Conservation (phyloP, 1,284 basidiomycete species). For the Limonomyces culmigenus region DNA sequence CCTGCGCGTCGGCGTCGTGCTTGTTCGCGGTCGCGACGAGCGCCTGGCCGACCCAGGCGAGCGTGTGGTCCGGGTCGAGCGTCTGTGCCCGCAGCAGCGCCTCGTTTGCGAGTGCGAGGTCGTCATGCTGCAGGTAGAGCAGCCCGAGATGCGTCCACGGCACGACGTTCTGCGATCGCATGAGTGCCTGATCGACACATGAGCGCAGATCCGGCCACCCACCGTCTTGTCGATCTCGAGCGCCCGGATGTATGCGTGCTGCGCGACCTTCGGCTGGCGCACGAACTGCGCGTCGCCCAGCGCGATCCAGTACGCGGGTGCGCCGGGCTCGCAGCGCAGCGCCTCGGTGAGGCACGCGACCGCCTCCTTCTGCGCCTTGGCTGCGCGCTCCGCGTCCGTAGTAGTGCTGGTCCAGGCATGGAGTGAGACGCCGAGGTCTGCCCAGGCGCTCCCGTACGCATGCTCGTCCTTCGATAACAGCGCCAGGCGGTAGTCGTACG, state of each 20-base stretch:
- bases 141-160: constrained; percentile 88
- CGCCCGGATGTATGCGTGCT: constrained; percentile 87
- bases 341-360: constrained; percentile 58
- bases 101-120: constrained; percentile 75
- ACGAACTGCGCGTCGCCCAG: constrained; percentile 64
- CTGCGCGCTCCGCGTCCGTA: background rate
- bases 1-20: constrained; percentile 43
- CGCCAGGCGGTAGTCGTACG: constrained; percentile 60
- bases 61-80: constrained; percentile 78
- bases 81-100: constrained; percentile 81
- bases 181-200: background rate
- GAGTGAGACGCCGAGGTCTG: constrained; percentile 64
- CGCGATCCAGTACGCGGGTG: constrained; percentile 69
- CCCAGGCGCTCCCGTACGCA: constrained; percentile 48
- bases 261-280: constrained; percentile 54
- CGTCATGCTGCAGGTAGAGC: constrained; percentile 73
- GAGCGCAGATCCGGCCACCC: constrained; percentile 7
- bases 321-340: constrained; percentile 57
- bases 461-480: constrained; percentile 46
- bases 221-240: constrained; percentile 76
- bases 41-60: constrained; percentile 92
- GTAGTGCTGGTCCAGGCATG: constrained; percentile 14
- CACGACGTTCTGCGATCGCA: constrained; percentile 37
- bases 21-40: constrained; percentile 60
- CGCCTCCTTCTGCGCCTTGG: constrained; percentile 29